Percentiles rank a stretch among this genome's conserved stretches.
Evolutionary conservation across 768 basidiomycete species (phyloP).

Genomic region (Scleroderma citrinum): DNA sequence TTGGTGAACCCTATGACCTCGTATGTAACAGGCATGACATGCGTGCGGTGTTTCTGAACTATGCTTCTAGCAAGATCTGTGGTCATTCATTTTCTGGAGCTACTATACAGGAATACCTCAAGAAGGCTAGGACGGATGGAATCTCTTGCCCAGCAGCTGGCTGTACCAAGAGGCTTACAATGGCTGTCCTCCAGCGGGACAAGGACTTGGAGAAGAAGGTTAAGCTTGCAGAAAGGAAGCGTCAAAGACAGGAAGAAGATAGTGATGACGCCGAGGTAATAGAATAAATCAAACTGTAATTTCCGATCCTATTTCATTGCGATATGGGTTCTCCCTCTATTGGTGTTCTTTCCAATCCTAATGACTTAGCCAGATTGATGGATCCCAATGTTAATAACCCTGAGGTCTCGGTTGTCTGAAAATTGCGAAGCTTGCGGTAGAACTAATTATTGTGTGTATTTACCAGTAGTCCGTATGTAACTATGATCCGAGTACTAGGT

Average conservation of each 20-base stretch:
- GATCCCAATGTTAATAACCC: background rate
- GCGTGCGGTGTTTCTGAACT: constrained; percentile 1
- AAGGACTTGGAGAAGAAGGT: constrained; percentile 57
- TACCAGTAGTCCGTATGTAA: no score
- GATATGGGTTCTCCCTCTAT: background rate
- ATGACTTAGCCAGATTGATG: background rate
- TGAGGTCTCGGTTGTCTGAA: background rate
- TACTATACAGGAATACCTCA: constrained; percentile 64
- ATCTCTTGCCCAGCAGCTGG: constrained; percentile 67
- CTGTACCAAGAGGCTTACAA: constrained; percentile 54
- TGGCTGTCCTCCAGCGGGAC: constrained; percentile 47
- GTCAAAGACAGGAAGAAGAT: constrained; percentile 35
- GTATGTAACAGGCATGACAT: constrained; percentile 39
- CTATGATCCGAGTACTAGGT: no score
- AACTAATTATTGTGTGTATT: background rate
- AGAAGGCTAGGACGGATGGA: constrained; percentile 23
- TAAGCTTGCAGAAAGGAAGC: constrained; percentile 51
- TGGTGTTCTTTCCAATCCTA: background rate
- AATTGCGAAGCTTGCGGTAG: background rate
- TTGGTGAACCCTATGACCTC: constrained; percentile 76
- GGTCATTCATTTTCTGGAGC: constrained; percentile 76
- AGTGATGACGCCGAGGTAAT: constrained; percentile 50
- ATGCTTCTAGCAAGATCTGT: constrained; percentile 50
- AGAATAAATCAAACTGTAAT: constrained; percentile 32
- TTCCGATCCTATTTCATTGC: background rate